Percentiles rank a stretch among this genome's conserved stretches.
Conservation (phyloP, 1,284 basidiomycete species). For the Microbotryomycetes sp. region DNA sequence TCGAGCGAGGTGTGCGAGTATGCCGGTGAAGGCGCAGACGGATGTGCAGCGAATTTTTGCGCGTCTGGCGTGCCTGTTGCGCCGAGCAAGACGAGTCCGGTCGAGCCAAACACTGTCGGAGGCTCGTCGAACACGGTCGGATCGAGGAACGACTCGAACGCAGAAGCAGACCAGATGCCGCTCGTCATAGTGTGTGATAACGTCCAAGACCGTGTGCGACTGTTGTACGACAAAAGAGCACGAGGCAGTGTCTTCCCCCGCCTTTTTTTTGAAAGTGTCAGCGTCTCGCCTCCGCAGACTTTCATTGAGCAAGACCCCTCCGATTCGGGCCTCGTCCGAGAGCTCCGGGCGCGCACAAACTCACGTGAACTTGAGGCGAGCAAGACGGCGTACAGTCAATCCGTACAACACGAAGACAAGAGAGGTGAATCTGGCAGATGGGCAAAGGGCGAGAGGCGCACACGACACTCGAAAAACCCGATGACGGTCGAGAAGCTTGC, state of each 20-base stretch:
- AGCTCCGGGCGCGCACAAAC: too few species aligned
- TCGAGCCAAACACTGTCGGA: neutral
- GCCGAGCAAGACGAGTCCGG: neutral
- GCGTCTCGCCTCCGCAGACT: neutral
- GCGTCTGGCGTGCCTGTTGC: too few species aligned
- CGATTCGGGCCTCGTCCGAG: neutral
- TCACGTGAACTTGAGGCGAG: too few species aligned
- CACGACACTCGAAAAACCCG: too few species aligned
- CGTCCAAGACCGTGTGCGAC: too few species aligned
- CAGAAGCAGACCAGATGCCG: neutral
- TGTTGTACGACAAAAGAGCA: too few species aligned
- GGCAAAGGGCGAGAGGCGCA: too few species aligned
- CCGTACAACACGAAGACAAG: too few species aligned
- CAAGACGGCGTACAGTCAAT: too few species aligned
- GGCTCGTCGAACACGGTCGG: neutral
- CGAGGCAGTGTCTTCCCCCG: neutral
- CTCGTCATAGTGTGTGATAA: neutral
- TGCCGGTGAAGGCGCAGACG: neutral
- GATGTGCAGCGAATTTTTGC: neutral
- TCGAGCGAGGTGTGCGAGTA: neutral
- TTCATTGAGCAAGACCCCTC: neutral
- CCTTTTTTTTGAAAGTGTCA: too few species aligned
- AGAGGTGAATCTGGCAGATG: too few species aligned
- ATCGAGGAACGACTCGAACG: neutral
- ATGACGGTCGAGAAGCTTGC: too few species aligned